Evolutionary conservation across 352 stramenopile genomes (phyloP).

Genomic region (Pilasporangium apinafurcum): DNA sequence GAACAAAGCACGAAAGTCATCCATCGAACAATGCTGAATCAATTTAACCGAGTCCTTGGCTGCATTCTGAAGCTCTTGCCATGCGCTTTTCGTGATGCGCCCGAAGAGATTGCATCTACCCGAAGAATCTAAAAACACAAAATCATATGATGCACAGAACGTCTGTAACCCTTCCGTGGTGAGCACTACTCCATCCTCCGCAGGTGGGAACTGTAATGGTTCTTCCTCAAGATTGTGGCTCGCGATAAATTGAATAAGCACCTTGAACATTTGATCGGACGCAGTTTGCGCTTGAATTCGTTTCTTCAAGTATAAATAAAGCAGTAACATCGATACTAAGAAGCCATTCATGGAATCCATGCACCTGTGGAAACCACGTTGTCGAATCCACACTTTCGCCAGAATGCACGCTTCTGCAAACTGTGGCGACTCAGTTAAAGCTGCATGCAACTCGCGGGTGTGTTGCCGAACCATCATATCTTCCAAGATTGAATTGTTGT

Average conservation of each 20-base stretch:
- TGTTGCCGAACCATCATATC: constrained; percentile 84
- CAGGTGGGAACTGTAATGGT: constrained; percentile 57
- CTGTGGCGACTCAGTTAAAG: constrained; percentile 49
- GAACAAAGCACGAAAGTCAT: constrained; percentile 76
- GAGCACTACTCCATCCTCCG: constrained; percentile 43
- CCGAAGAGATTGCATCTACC: constrained; percentile 72
- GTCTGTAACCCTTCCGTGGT: constrained; percentile 60
- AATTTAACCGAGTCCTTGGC: constrained; percentile 55
- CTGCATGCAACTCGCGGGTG: constrained; percentile 72
- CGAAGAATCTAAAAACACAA: constrained; percentile 77
- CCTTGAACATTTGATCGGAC: constrained; percentile 84
- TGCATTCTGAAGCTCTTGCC: constrained; percentile 57
- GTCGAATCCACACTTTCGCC: constrained; percentile 84
- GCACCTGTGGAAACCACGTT: constrained; percentile 69
- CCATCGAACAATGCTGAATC: constrained; percentile 53
- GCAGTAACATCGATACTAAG: constrained; percentile 73
- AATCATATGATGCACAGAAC: constrained; percentile 58
- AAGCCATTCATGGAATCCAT: constrained; percentile 85
- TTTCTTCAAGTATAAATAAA: constrained; percentile 77
- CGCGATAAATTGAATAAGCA: constrained; percentile 76
- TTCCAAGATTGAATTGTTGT: constrained; percentile 90
- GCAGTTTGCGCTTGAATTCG: constrained; percentile 59
- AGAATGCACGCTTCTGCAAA: constrained; percentile 79
- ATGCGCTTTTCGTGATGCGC: constrained; percentile 57
- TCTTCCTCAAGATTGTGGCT: constrained; percentile 60